Percentiles rank a stretch among this genome's conserved stretches.
Evolutionary conservation across 495 filamentous ascomycete genomes (phyloP).

Genomic region (Trichoderma gamsii): DNA sequence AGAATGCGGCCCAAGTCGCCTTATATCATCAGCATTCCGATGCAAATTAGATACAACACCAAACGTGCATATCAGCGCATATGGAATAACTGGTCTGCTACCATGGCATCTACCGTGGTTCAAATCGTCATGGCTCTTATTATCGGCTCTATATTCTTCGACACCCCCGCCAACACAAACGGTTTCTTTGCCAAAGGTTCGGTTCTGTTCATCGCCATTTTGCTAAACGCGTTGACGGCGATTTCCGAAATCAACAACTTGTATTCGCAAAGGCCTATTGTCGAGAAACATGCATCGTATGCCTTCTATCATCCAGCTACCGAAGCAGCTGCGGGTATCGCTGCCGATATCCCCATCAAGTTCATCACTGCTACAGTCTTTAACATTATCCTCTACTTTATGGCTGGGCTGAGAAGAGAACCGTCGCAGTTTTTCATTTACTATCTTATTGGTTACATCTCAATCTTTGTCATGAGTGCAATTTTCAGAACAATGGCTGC

Average conservation of each 20-base stretch:
- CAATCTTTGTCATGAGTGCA: constrained; percentile 50
- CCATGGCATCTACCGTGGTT: constrained; percentile 23
- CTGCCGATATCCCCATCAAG: constrained; percentile 55
- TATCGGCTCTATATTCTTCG: constrained; percentile 43
- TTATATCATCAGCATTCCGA: constrained; percentile 50
- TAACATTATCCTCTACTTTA: constrained; percentile 53
- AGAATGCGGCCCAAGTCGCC: constrained; percentile 44
- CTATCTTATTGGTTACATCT: constrained; percentile 50
- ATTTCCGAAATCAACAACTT: constrained; percentile 57
- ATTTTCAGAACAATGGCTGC: constrained; percentile 66
- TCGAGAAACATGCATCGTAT: constrained; percentile 60
- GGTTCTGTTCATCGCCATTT: constrained; percentile 48
- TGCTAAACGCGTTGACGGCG: constrained; percentile 48
- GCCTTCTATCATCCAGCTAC: constrained; percentile 61
- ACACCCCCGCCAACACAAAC: constrained; percentile 36
- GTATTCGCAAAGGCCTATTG: constrained; percentile 55
- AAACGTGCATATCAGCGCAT: constrained; percentile 45
- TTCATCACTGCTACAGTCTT: constrained; percentile 45
- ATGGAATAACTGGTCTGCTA: constrained; percentile 30
- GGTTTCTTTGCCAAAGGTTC: constrained; percentile 52
- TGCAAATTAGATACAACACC: constrained; percentile 51
- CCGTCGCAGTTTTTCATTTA: constrained; percentile 58
- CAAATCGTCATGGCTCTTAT: constrained; percentile 42
- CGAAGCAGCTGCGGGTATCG: constrained; percentile 52
- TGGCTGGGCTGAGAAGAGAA: constrained; percentile 47